Evolutionary conservation across 371 early-diverging fungal genomes (phyloP).

Genomic region (Haplosporangium sp.): DNA sequence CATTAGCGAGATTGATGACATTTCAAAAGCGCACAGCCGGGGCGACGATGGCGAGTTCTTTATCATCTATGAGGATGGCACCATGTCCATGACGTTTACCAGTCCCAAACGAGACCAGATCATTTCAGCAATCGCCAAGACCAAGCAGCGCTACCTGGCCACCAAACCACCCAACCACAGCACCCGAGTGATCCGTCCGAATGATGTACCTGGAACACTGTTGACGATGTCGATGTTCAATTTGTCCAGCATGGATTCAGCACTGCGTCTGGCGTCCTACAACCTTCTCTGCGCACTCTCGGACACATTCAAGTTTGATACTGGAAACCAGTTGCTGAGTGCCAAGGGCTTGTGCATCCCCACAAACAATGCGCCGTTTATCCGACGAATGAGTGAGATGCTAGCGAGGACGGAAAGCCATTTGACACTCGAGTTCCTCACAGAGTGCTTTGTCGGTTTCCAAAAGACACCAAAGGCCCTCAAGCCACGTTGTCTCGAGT

Average conservation of each 20-base stretch:
- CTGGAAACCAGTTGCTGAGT: slow-evolving; percentile 82
- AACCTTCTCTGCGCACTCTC: slow-evolving; percentile 87
- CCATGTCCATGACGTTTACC: slow-evolving; percentile 74
- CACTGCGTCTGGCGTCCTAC: slow-evolving; percentile 86
- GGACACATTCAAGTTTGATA: slow-evolving; percentile 86
- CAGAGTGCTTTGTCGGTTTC: slow-evolving; percentile 89
- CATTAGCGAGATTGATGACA: slow-evolving; percentile 87
- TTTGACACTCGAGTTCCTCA: slow-evolving; percentile 90
- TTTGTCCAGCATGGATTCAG: slow-evolving; percentile 85
- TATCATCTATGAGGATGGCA: slow-evolving; percentile 81
- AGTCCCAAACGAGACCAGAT: slow-evolving; percentile 85
- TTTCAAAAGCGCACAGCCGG: slow-evolving; percentile 64
- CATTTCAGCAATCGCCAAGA: slow-evolving; percentile 77
- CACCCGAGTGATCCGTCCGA: slow-evolving; percentile 83
- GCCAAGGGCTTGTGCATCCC: slow-evolving; percentile 92
- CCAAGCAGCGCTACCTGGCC: slow-evolving; percentile 76
- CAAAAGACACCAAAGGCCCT: slow-evolving; percentile 78
- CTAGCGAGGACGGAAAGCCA: slow-evolving; percentile 81
- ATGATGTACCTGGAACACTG: slow-evolving; percentile 93
- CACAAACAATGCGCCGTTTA: slow-evolving; percentile 86
- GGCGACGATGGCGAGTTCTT: slow-evolving; percentile 80
- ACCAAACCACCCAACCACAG: slow-evolving; percentile 73
- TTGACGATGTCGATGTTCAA: slow-evolving; percentile 93
- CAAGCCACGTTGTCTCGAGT: slow-evolving; percentile 88
- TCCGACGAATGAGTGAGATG: slow-evolving; percentile 82